Percentiles rank a stretch among this genome's conserved stretches.
phyloP scores from a whole-genome alignment of 495 filamentous ascomycete species.

The Venustampulla echinocandica region DNA sequence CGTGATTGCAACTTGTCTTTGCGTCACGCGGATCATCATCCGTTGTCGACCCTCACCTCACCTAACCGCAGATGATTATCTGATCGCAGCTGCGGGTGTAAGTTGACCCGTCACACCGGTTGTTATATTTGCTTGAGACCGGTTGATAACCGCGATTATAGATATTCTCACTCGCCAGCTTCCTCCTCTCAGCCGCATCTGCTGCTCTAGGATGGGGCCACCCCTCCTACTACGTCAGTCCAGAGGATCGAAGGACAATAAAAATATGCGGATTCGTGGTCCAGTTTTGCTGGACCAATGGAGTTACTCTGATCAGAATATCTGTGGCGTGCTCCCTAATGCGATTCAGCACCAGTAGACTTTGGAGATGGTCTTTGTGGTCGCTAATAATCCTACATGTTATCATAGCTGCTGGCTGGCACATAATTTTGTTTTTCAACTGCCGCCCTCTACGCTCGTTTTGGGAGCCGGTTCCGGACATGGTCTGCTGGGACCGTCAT shows the following conservation, averaged over 20 bases:
- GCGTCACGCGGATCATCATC: background rate
- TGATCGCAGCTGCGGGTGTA: background rate
- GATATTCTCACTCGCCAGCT: background rate
- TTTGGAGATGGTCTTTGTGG: conserved; percentile 1
- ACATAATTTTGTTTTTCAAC: background rate
- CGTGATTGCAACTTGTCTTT: conserved; percentile 1
- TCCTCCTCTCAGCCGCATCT: too few species aligned
- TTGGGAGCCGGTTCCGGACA: conserved; percentile 1
- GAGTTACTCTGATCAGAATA: background rate
- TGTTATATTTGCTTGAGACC: background rate
- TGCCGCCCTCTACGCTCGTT: background rate
- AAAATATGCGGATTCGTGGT: background rate
- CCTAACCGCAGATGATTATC: background rate
- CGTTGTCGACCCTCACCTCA: conserved; percentile 1
- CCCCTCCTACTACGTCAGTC: background rate
- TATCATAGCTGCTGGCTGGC: background rate
- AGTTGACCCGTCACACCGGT: background rate
- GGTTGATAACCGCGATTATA: background rate
- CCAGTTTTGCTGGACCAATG: background rate
- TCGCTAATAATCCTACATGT: background rate
- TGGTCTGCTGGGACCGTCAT: background rate
- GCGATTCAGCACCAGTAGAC: background rate
- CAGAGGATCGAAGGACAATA: background rate
- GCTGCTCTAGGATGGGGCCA: background rate
- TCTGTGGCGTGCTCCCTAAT: conserved; percentile 1